Conservation (phyloP, 2,329 filamentous ascomycete species). For the Hymenoscyphus fructigenus region DNA sequence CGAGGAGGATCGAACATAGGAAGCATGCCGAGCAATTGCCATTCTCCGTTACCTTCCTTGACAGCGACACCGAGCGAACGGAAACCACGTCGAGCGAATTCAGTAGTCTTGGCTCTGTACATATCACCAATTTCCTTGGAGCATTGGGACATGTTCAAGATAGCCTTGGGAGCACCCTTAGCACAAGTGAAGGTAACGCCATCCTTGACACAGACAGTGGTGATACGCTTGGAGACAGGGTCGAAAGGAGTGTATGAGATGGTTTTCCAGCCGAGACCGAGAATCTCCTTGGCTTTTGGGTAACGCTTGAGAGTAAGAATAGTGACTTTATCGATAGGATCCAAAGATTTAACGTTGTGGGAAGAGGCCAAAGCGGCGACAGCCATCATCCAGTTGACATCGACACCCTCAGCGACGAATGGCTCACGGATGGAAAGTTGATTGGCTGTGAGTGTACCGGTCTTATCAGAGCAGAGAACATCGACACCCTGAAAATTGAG, state of each 20-base stretch:
- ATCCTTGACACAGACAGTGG: conserved; percentile 66
- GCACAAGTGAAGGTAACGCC: conserved; percentile 70
- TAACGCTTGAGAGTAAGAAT: conserved; percentile 74
- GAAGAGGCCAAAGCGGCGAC: conserved; percentile 74
- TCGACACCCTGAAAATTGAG: conserved; percentile 56
- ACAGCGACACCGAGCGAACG: conserved; percentile 76
- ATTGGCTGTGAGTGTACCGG: conserved; percentile 73
- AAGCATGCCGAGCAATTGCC: conserved; percentile 73
- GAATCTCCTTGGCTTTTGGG: conserved; percentile 74
- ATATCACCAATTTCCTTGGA: conserved; percentile 61
- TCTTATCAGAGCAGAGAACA: conserved; percentile 80
- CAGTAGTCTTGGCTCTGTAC: conserved; percentile 71
- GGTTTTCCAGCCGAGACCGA: conserved; percentile 72
- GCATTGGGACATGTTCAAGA: conserved; percentile 68
- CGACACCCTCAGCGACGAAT: conserved; percentile 72
- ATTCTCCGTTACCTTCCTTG: conserved; percentile 70
- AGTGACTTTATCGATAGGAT: conserved; percentile 78
- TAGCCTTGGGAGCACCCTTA: conserved; percentile 76
- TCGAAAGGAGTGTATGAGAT: conserved; percentile 78
- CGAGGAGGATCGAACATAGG: conserved; percentile 80
- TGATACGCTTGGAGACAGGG: conserved; percentile 78
- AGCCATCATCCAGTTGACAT: conserved; percentile 84
- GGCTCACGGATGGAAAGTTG: conserved; percentile 76
- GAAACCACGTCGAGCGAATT: conserved; percentile 78
- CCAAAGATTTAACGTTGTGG: conserved; percentile 76